A percentile compares a stretch with the other conserved stretches of the same genome.
phyloP scores from a whole-genome alignment of 2,329 filamentous ascomycete genomes.

The Nannizziopsis barbatae region DNA sequence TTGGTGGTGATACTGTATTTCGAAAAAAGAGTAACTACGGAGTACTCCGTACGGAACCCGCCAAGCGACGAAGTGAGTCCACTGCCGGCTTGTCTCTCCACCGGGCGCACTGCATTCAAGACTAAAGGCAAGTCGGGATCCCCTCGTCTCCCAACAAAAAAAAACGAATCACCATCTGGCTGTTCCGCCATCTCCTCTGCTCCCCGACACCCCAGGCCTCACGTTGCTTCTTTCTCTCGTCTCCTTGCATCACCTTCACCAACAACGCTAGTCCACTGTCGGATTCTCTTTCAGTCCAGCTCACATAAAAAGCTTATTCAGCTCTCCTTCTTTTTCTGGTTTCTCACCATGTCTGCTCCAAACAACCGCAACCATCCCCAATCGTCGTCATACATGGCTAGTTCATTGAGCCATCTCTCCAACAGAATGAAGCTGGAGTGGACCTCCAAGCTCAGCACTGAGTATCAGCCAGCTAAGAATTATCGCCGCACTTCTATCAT shows the following conservation, averaged over 20 bases:
- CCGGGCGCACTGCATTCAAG: too few species aligned
- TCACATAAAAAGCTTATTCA: conserved; percentile 3
- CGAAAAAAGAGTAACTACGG: too few species aligned
- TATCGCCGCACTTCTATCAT: conserved; percentile 97
- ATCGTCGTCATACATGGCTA: conserved; percentile 41
- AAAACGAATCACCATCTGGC: conserved; percentile 2
- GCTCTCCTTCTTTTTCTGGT: not conserved
- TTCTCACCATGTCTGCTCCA: not conserved
- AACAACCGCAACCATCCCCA: not conserved
- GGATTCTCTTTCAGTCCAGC: not conserved
- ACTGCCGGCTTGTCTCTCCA: too few species aligned
- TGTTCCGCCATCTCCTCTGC: conserved; percentile 1
- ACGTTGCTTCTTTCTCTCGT: conserved; percentile 5
- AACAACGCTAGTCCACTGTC: not conserved
- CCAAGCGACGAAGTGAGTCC: too few species aligned
- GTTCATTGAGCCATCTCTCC: conserved; percentile 75
- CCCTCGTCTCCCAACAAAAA: conserved; percentile 11
- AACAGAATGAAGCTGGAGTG: conserved; percentile 62
- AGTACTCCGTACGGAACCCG: too few species aligned
- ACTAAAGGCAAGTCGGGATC: too few species aligned
- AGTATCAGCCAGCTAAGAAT: conserved; percentile 74
- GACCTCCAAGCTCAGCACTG: conserved; percentile 73
- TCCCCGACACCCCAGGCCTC: conserved; percentile 1
- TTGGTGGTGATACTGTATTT: too few species aligned
- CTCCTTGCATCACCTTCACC: not conserved